Conservation (phyloP, 1,139 yeast genomes). For the Candida albicans region DNA sequence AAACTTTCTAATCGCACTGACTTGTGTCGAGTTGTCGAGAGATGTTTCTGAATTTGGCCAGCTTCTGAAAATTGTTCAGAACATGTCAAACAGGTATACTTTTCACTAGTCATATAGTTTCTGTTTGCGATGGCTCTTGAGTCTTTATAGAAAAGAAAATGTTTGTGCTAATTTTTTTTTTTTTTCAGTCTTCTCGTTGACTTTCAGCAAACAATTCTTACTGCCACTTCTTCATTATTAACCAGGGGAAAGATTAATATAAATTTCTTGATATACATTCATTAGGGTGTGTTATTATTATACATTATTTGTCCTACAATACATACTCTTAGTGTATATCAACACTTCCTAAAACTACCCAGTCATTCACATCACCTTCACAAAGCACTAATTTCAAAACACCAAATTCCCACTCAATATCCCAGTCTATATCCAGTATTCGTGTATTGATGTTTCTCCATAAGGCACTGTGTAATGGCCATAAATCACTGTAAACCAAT, state of each 20-base stretch:
- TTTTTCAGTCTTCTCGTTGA: neutral
- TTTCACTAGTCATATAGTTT: conserved; percentile 4
- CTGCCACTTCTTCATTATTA: too few species aligned
- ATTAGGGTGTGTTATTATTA: neutral
- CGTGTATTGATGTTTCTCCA: conserved; percentile 69
- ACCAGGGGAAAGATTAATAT: too few species aligned
- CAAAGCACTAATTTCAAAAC: conserved; percentile 68
- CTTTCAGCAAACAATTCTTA: too few species aligned
- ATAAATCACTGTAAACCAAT: conserved; percentile 63
- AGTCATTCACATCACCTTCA: conserved; percentile 72
- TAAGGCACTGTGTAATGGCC: conserved; percentile 71
- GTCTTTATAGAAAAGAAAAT: conserved; percentile 1
- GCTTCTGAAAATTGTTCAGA: conserved; percentile 19
- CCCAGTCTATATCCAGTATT: conserved; percentile 57
- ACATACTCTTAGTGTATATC: conserved; percentile 33
- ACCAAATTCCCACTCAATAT: conserved; percentile 64
- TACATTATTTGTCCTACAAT: neutral
- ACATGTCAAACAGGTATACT: conserved; percentile 33
- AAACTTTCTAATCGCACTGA: conserved; percentile 32
- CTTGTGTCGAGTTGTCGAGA: conserved; percentile 56
- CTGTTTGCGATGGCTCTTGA: neutral
- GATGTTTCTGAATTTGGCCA: conserved; percentile 40
- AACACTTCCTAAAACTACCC: conserved; percentile 67
- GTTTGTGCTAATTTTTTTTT: neutral
- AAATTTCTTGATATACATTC: too few species aligned